Conservation (phyloP, 495 filamentous ascomycete genomes). For the Letharia lupina region DNA sequence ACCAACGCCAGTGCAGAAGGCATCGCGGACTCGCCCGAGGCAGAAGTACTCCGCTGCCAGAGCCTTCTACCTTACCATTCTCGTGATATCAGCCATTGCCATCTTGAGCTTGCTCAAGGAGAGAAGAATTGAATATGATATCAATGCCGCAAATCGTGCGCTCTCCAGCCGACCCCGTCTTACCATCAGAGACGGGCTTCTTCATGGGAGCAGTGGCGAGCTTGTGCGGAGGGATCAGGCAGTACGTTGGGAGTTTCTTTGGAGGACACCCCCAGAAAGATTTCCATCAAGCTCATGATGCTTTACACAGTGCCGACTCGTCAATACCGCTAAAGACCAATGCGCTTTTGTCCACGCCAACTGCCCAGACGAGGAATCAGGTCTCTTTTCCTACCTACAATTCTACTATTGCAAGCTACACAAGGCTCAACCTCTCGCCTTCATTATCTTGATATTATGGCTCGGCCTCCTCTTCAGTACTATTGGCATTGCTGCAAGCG, state of each 20-base stretch:
- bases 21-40: slow-evolving; percentile 6
- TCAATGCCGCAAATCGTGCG: background rate
- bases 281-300: slow-evolving; percentile 23
- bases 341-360: slow-evolving; percentile 78
- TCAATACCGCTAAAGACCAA: slow-evolving; percentile 68
- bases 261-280: background rate
- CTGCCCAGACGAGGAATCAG: slow-evolving; percentile 84
- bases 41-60: slow-evolving; percentile 28
- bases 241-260: slow-evolving; percentile 16
- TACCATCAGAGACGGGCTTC: background rate
- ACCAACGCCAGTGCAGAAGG: slow-evolving; percentile 15
- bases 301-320: slow-evolving; percentile 58
- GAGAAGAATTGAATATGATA: background rate
- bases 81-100: slow-evolving; percentile 29
- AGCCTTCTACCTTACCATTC: slow-evolving; percentile 33
- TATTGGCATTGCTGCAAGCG: slow-evolving; percentile 95
- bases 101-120: slow-evolving; percentile 24
- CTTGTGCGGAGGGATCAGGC: slow-evolving; percentile 29
- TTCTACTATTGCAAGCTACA: slow-evolving; percentile 83
- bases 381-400: slow-evolving; percentile 77
- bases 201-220: slow-evolving; percentile 7
- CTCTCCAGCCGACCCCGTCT: slow-evolving; percentile 1
- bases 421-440: slow-evolving; percentile 64
- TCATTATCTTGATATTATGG: slow-evolving; percentile 71
- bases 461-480: slow-evolving; percentile 88